These are phyloP conservation scores for Verticillium isaacii DNA, from an alignment of 2,329 filamentous ascomycete genomes.

Conservation along the genomic window DNA sequence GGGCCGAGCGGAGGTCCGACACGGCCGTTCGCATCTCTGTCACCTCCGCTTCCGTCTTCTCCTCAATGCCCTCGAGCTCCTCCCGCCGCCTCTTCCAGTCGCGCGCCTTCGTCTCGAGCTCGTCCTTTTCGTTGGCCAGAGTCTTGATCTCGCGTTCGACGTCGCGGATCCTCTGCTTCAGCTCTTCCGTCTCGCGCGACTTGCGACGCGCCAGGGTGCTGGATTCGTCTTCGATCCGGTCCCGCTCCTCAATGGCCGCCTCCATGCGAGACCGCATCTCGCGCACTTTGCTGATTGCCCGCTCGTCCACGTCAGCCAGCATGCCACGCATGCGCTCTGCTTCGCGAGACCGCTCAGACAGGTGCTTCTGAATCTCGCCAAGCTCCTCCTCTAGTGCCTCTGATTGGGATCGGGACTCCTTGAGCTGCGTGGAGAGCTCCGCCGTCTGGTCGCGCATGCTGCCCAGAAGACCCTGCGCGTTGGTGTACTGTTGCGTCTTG, in stretches of 20 bases:
- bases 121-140: constrained; percentile 70
- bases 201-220: constrained; percentile 71
- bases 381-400: constrained; percentile 92
- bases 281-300: constrained; percentile 74
- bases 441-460: constrained; percentile 91
- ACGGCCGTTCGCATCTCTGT: constrained; percentile 73
- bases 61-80: constrained; percentile 68
- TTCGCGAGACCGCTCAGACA: constrained; percentile 85
- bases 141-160: constrained; percentile 72
- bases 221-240: constrained; percentile 87
- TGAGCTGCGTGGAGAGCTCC: constrained; percentile 86
- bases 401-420: constrained; percentile 75
- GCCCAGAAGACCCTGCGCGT: constrained; percentile 77
- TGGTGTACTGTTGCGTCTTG: constrained; percentile 80
- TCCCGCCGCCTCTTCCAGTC: constrained; percentile 71
- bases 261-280: constrained; percentile 90
- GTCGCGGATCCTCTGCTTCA: constrained; percentile 73
- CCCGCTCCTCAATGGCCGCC: constrained; percentile 85
- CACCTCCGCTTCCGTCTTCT: constrained; percentile 67
- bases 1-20: constrained; percentile 68
- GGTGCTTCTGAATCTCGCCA: constrained; percentile 77
- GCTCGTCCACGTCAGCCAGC: constrained; percentile 78
- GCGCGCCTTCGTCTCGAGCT: constrained; percentile 67
- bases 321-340: constrained; percentile 91
- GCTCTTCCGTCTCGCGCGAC: constrained; percentile 80